A percentile compares a stretch with the other conserved stretches of the same genome.
Conservation (phyloP, 192 early-diverging fungal species). For the Coemansia sp. region DNA sequence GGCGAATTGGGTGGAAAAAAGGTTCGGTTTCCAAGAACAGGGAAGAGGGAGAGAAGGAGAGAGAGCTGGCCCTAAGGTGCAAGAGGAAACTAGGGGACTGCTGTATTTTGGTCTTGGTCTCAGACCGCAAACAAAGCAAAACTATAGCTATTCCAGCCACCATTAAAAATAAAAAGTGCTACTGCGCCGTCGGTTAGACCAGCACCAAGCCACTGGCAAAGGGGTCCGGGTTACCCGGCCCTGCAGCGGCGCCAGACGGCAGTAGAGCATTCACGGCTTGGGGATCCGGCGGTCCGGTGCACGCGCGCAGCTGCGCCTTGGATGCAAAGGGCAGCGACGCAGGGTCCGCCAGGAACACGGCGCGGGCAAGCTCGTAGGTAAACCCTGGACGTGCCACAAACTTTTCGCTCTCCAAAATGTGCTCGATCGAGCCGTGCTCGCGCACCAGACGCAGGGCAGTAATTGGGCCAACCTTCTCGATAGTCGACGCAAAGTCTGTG, state of each 20-base stretch:
- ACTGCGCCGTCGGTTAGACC: slow-evolving; percentile 14
- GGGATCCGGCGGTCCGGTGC: neutral
- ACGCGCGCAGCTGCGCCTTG: slow-evolving; percentile 11
- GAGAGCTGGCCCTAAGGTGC: neutral
- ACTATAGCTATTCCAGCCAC: neutral
- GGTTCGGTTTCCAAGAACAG: neutral
- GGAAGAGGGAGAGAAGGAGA: neutral
- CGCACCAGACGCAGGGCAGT: slow-evolving; percentile 59
- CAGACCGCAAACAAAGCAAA: neutral
- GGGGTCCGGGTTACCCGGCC: slow-evolving; percentile 12
- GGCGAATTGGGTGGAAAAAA: neutral
- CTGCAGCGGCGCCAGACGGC: slow-evolving; percentile 3
- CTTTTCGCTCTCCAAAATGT: slow-evolving; percentile 42
- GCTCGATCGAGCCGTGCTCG: slow-evolving; percentile 63
- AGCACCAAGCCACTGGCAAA: slow-evolving; percentile 17
- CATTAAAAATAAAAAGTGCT: neutral
- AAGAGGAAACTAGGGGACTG: neutral
- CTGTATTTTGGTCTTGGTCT: neutral
- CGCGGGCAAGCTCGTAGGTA: slow-evolving; percentile 30
- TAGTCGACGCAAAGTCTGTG: slow-evolving; percentile 68
- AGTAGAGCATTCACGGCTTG: slow-evolving; percentile 22
- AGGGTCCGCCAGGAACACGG: slow-evolving; percentile 30
- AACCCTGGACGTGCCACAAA: slow-evolving; percentile 44
- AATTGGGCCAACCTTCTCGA: slow-evolving; percentile 64
- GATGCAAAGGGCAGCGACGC: slow-evolving; percentile 9